A percentile compares a stretch with the other conserved stretches of the same genome.
These are phyloP conservation scores for Colletotrichum salicis DNA, from an alignment of 2,329 filamentous ascomycete species.

Conservation along the genomic window DNA sequence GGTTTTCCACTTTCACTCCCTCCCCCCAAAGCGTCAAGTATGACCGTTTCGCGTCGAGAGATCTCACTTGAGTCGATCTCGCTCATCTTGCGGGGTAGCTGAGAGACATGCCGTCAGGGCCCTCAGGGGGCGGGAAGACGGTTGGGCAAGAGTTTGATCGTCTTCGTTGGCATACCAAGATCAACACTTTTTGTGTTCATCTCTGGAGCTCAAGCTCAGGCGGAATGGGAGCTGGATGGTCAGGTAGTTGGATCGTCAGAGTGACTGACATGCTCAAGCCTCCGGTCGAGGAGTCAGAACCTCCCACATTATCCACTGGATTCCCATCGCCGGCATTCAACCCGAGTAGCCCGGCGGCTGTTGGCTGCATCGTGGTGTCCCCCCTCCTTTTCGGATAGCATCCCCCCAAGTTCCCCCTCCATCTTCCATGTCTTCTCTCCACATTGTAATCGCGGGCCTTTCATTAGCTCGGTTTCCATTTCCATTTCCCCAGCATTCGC, in stretches of 20 bases:
- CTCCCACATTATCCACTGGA: not conserved
- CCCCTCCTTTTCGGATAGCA: not conserved
- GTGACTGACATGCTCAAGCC: not conserved
- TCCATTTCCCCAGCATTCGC: constrained; percentile 35
- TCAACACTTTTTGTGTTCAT: not conserved
- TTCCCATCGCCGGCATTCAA: constrained; percentile 15
- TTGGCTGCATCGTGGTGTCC: constrained; percentile 4
- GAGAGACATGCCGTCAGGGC: not conserved
- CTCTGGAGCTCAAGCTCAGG: not conserved
- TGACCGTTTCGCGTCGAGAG: constrained; percentile 27
- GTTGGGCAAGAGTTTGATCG: not conserved
- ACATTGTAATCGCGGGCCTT: constrained; percentile 30
- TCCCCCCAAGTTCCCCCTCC: not conserved
- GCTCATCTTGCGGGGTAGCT: constrained; percentile 28
- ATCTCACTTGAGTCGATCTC: constrained; percentile 25
- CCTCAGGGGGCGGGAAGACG: not conserved
- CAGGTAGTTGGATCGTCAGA: constrained; percentile 3
- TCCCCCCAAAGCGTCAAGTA: constrained; percentile 18
- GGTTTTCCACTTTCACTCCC: constrained; percentile 10
- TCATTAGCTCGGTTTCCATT: constrained; percentile 35
- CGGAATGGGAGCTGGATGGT: not conserved
- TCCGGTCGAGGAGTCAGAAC: not conserved
- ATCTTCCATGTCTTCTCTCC: constrained; percentile 19
- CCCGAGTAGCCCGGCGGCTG: constrained; percentile 22
- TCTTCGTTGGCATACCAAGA: not conserved